Percentiles rank a stretch among this genome's conserved stretches.
Evolutionary conservation across 345 rosid species (phyloP).

Genomic region (Clausena lansium): DNA sequence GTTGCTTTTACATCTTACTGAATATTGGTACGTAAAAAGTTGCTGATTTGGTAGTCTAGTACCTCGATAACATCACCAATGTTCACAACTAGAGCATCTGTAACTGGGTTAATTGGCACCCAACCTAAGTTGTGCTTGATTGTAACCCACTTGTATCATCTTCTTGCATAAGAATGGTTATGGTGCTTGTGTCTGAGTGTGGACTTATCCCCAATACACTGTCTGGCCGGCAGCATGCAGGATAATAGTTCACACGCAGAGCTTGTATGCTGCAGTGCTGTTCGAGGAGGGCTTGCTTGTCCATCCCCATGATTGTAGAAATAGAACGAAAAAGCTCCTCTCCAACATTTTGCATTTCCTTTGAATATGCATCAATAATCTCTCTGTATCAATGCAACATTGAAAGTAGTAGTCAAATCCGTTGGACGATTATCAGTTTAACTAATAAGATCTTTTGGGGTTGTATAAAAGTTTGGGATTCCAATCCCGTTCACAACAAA

Average conservation of each 20-base stretch:
- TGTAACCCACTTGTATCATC: constrained; percentile 21
- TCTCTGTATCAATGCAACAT: constrained; percentile 19
- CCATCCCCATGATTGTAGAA: constrained; percentile 30
- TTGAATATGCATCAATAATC: constrained; percentile 23
- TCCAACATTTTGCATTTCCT: constrained; percentile 17
- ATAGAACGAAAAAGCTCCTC: constrained; percentile 20
- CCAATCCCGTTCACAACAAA: too few species aligned
- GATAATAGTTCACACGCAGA: constrained; percentile 25
- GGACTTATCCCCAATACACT: constrained; percentile 29
- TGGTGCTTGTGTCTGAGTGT: constrained; percentile 27
- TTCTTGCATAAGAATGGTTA: constrained; percentile 25
- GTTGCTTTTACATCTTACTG: not conserved
- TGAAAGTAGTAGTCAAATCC: not conserved
- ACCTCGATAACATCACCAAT: constrained; percentile 34
- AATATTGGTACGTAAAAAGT: not conserved
- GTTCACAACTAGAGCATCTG: constrained; percentile 27
- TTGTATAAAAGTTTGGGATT: too few species aligned
- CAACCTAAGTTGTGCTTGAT: constrained; percentile 22
- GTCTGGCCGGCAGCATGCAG: constrained; percentile 23
- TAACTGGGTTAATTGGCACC: constrained; percentile 25
- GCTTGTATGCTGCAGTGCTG: constrained; percentile 22
- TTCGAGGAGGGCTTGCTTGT: constrained; percentile 14
- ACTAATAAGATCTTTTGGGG: too few species aligned
- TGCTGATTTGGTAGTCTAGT: not conserved
- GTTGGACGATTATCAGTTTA: too few species aligned